Percentiles rank a stretch among this genome's conserved stretches.
These are phyloP conservation scores for Fusarium sp. DNA, from an alignment of 2,329 filamentous ascomycete genomes.

Conservation along the genomic window DNA sequence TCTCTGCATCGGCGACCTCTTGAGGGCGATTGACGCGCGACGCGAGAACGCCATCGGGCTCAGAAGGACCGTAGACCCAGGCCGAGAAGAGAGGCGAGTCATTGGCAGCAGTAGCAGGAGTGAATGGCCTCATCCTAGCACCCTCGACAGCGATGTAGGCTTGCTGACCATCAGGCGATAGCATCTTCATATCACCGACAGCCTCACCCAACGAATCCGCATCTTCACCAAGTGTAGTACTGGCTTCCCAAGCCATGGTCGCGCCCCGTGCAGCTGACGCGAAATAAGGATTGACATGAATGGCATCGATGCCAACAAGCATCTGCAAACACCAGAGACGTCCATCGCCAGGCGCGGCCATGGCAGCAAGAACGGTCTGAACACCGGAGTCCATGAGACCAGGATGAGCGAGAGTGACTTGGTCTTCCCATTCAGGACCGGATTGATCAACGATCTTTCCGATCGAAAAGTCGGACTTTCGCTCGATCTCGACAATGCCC, in stretches of 20 bases:
- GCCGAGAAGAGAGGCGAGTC: background rate
- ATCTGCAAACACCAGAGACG: constrained; percentile 9
- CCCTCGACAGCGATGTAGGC: background rate
- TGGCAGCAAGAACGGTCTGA: constrained; percentile 1
- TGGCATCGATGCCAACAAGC: background rate
- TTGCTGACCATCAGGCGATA: background rate
- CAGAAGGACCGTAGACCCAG: background rate
- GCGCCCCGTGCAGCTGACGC: background rate
- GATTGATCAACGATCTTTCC: constrained; percentile 5
- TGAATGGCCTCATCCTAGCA: constrained; percentile 1
- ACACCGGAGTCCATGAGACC: constrained; percentile 13
- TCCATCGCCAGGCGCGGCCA: constrained; percentile 5
- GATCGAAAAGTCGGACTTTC: constrained; percentile 11
- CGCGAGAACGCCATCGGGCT: background rate
- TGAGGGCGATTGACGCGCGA: background rate
- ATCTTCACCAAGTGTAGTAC: background rate
- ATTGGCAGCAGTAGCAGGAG: background rate
- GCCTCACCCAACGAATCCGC: background rate
- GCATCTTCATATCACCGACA: constrained; percentile 1
- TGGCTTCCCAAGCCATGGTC: background rate
- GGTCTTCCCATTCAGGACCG: background rate
- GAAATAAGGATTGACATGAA: constrained; percentile 1
- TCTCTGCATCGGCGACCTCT: constrained; percentile 1
- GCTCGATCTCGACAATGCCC: constrained; percentile 10
- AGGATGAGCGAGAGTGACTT: constrained; percentile 1